Evolutionary conservation across 2,329 filamentous ascomycete species (phyloP).

Genomic region (Colletotrichum caudatum): DNA sequence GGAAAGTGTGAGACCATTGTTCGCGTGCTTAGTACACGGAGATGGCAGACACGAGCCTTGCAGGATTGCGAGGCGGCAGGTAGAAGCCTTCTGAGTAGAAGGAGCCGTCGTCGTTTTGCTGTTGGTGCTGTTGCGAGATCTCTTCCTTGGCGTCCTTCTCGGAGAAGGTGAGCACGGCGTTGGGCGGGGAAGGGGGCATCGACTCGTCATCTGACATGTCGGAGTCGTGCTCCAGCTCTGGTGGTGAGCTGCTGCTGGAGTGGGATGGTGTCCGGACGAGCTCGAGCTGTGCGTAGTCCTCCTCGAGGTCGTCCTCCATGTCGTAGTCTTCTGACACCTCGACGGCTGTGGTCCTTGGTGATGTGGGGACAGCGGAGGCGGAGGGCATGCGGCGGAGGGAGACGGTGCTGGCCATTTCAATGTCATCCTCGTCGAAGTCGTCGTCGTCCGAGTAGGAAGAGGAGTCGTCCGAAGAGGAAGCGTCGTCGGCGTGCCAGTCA

Average conservation of each 20-base stretch:
- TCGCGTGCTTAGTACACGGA: slow-evolving; percentile 62
- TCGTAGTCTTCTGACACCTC: slow-evolving; percentile 57
- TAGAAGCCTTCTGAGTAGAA: slow-evolving; percentile 68
- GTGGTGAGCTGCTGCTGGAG: slow-evolving; percentile 66
- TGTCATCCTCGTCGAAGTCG: slow-evolving; percentile 68
- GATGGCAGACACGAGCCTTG: slow-evolving; percentile 66
- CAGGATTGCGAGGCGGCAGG: slow-evolving; percentile 63
- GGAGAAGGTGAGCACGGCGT: slow-evolving; percentile 68
- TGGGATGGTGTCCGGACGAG: slow-evolving; percentile 78
- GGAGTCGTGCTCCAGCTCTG: slow-evolving; percentile 76
- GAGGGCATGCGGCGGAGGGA: slow-evolving; percentile 61
- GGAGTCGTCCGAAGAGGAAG: slow-evolving; percentile 62
- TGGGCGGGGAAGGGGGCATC: slow-evolving; percentile 78
- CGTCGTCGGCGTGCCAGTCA: slow-evolving; percentile 76
- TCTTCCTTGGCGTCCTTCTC: slow-evolving; percentile 64
- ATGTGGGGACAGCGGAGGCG: slow-evolving; percentile 42
- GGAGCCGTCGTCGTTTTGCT: slow-evolving; percentile 53
- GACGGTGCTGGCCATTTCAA: slow-evolving; percentile 65
- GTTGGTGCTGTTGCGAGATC: slow-evolving; percentile 54
- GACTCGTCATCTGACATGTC: slow-evolving; percentile 79
- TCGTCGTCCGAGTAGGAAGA: slow-evolving; percentile 54
- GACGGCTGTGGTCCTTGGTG: slow-evolving; percentile 47
- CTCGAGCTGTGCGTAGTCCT: slow-evolving; percentile 74
- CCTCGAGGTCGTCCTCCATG: slow-evolving; percentile 68
- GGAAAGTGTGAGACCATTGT: slow-evolving; percentile 34